phyloP scores from a whole-genome alignment of 805 yeast species.

The Wickerhamiella parazyma region DNA sequence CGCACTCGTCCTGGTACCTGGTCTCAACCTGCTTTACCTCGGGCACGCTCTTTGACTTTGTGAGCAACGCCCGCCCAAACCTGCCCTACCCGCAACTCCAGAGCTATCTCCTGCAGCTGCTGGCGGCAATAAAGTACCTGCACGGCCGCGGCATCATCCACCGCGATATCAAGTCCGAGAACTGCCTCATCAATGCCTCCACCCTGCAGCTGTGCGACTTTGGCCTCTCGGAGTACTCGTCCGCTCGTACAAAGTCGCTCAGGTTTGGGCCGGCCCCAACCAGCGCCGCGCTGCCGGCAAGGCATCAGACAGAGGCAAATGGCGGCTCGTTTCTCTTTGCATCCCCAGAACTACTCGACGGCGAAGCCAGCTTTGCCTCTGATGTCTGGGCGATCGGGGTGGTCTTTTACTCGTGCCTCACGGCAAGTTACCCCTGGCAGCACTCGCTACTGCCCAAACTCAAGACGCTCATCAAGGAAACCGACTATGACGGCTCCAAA shows the following conservation, averaged over 20 bases:
- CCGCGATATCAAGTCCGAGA: conserved; percentile 74
- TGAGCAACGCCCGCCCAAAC: conserved; percentile 2
- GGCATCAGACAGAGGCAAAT: neutral
- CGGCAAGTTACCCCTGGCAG: conserved; percentile 67
- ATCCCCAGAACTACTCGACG: conserved; percentile 64
- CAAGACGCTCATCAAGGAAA: conserved; percentile 45
- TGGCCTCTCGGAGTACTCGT: conserved; percentile 51
- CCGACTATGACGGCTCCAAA: conserved; percentile 6
- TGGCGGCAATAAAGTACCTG: conserved; percentile 47
- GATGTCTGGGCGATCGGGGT: conserved; percentile 93
- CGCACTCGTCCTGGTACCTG: conserved; percentile 51
- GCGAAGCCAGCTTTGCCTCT: conserved; percentile 46
- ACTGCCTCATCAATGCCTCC: conserved; percentile 45
- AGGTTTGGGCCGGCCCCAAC: conserved; percentile 8
- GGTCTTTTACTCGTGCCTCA: conserved; percentile 53
- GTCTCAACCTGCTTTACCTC: conserved; percentile 54
- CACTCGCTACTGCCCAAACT: conserved; percentile 75
- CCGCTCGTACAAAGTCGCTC: neutral
- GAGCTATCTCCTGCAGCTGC: conserved; percentile 39
- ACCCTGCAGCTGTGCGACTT: conserved; percentile 66
- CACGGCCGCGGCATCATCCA: conserved; percentile 56
- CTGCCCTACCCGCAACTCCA: conserved; percentile 47
- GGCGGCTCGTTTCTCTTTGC: conserved; percentile 83
- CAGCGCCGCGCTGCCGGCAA: neutral
- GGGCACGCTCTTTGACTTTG: conserved; percentile 62